phyloP scores from a whole-genome alignment of 441 rosid species.

The Isatis lusitanica region DNA sequence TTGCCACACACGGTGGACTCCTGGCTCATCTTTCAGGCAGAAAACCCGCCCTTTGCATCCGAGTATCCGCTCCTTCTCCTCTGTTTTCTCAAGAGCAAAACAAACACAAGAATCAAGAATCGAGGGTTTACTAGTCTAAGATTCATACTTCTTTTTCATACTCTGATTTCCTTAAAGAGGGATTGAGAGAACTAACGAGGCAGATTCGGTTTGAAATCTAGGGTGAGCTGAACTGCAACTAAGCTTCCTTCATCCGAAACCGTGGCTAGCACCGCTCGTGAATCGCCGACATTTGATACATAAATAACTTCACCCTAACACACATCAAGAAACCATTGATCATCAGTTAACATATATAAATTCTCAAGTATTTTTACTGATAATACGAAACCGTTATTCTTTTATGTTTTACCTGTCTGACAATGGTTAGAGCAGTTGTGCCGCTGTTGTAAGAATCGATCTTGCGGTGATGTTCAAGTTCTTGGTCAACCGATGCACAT shows the following conservation, averaged over 20 bases:
- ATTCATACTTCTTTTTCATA: background rate
- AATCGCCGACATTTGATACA: slow-evolving; percentile 86
- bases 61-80: slow-evolving; percentile 76
- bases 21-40: slow-evolving; percentile 79
- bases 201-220: slow-evolving; percentile 85
- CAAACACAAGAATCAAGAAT: slow-evolving; percentile 16
- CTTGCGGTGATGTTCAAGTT: slow-evolving; percentile 64
- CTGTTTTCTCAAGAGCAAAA: slow-evolving; percentile 49
- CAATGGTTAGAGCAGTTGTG: slow-evolving; percentile 78
- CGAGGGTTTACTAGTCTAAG: background rate
- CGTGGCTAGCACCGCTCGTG: slow-evolving; percentile 88
- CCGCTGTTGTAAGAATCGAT: slow-evolving; percentile 84
- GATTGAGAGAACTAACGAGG: slow-evolving; percentile 61
- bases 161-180: background rate
- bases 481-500: slow-evolving; percentile 75
- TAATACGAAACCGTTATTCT: slow-evolving; percentile 24
- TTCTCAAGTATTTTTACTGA: background rate
- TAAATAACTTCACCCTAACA: slow-evolving; percentile 67
- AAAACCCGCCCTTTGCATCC: slow-evolving; percentile 76
- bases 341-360: background rate
- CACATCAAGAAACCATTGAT: background rate
- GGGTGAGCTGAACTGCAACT: slow-evolving; percentile 75
- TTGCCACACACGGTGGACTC: slow-evolving; percentile 90
- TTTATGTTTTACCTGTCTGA: slow-evolving; percentile 75
- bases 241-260: slow-evolving; percentile 75